Evolutionary conservation across 164 flowering plant genomes (phyloP), one percentile per base, ranked within the genome.

Genomic region (Tetrastigma voinierianum): DNA sequence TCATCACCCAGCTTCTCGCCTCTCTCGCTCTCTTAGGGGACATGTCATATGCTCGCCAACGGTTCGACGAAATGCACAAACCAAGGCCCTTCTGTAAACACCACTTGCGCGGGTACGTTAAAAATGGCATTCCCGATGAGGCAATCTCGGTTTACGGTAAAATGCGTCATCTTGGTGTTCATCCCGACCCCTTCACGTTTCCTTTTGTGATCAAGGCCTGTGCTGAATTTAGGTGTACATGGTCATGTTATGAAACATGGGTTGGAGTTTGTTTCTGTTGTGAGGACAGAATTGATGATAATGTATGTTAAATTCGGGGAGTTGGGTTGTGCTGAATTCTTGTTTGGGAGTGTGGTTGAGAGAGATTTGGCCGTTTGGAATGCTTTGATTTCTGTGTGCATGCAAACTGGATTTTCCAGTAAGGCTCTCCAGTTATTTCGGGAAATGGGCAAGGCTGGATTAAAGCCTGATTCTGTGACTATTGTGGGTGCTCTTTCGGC

Each of bases 341-440:
- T 82, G 72, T 79, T 75, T 69, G 61, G 60, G 51, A 71, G 56
- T 56, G 74, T 74, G 78, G 18, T 12, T 51, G 62, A 66, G n/a
- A 79, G 71, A 67, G 86, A 83, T 72, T 72, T 74, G 71, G 74
- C 80, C 1, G 68, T 80, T 59, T 78, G 86, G 87, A 83, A 78
- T 77, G 81, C 87, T 69, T 73, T 81, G 52, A 75, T 81, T 48
- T 66, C 82, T 0, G 81, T 54, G 6, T 77, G 70, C 44, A 74
- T 61, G 48, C 87, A 81, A 66, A 66, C 24, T 56, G 84, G 84
- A 43, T 45, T 70, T 62, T 76, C 81, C 3, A 63, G 61, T 51
- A 73, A 71, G 67, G 79, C 78, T 18, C 72, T 83, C 19, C 48
- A 25, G 2, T n/a, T 70, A 71, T 77, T 66, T 69, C 71, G 46